phyloP scores from a whole-genome alignment of 805 yeast species.

The Tetrapisispora fleetii region DNA sequence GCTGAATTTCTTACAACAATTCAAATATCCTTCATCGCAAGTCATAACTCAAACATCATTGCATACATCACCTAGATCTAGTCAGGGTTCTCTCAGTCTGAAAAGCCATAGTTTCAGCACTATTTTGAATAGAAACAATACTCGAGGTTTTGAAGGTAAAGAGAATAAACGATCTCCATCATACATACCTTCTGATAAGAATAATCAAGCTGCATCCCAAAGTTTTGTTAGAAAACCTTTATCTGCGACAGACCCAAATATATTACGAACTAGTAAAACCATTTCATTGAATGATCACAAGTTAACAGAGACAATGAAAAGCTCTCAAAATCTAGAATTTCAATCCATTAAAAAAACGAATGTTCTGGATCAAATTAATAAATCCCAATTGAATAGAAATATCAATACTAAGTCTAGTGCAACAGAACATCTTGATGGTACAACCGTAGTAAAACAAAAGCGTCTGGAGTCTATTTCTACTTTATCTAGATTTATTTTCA shows the following conservation, averaged over 20 bases:
- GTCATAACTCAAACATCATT: background rate
- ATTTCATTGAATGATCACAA: background rate
- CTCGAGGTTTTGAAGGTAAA: background rate
- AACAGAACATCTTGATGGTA: too few relatives aligned
- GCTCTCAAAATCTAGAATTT: background rate
- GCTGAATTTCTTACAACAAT: background rate
- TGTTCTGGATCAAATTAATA: background rate
- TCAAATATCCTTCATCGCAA: background rate
- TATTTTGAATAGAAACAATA: background rate
- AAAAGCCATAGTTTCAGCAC: background rate
- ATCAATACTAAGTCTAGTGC: background rate
- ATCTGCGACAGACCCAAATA: background rate
- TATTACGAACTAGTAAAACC: background rate
- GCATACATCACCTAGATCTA: background rate
- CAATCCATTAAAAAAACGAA: background rate
- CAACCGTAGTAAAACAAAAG: too few relatives aligned
- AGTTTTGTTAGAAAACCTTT: background rate
- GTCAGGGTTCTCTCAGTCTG: background rate
- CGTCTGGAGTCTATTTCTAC: background rate
- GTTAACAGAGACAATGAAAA: background rate
- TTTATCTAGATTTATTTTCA: constrained; percentile 1
- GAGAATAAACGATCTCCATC: background rate
- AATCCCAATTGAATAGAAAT: too few relatives aligned
- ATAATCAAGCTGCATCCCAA: background rate
- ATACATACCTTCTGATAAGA: background rate